Evolutionary conservation across 768 basidiomycete genomes (phyloP).

Genomic region (Cyclocybe cylindracea): DNA sequence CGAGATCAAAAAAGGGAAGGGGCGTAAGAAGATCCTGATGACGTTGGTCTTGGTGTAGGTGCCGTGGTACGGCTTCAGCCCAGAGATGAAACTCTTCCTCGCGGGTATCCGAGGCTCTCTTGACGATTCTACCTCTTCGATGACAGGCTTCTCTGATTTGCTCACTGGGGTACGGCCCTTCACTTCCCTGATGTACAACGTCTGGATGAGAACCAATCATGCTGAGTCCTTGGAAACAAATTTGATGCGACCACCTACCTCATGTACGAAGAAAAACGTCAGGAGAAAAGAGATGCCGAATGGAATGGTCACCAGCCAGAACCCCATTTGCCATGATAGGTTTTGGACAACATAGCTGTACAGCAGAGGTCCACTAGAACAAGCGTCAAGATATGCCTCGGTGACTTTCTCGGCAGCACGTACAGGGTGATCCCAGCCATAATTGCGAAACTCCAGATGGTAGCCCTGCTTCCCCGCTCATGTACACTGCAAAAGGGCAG

Average conservation of each 20-base stretch:
- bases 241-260: constrained; percentile 24
- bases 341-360: constrained; percentile 48
- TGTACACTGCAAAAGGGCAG: constrained; percentile 30
- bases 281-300: constrained; percentile 36
- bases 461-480: constrained; percentile 41
- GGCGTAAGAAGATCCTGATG: constrained; percentile 37
- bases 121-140: constrained; percentile 16
- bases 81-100: constrained; percentile 30
- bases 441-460: constrained; percentile 47
- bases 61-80: constrained; percentile 38
- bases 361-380: constrained; percentile 37
- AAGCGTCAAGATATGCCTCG: no score
- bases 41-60: constrained; percentile 35
- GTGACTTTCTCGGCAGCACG: constrained; percentile 7
- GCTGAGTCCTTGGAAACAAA: not conserved
- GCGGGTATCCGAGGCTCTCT: constrained; percentile 2
- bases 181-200: constrained; percentile 27
- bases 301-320: constrained; percentile 48
- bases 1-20: constrained; percentile 43
- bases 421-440: constrained; percentile 43
- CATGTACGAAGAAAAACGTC: constrained; percentile 45
- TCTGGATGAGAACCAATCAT: constrained; percentile 20
- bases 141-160: constrained; percentile 14
- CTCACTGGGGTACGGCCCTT: not conserved
- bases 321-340: constrained; percentile 43